Percentiles rank a stretch among this genome's conserved stretches.
Conservation (phyloP, 2,329 filamentous ascomycete species). For the Ceratocystis alfenasii region DNA sequence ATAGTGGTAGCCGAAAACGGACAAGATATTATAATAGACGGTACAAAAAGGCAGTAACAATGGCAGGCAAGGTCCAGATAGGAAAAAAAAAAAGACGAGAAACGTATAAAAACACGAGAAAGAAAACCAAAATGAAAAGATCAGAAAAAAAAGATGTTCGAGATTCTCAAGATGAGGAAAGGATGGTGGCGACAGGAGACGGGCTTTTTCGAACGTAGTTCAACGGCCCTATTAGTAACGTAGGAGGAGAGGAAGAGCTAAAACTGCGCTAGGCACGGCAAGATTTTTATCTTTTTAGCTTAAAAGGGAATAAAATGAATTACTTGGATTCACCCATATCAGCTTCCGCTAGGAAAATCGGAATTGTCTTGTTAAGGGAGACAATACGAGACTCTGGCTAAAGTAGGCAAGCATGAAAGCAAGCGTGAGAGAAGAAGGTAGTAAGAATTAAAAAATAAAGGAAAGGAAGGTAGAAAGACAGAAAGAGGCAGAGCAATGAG, state of each 20-base stretch:
- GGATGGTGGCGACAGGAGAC: constrained; percentile 4
- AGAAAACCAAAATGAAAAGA: not conserved
- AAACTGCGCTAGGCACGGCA: constrained; percentile 14
- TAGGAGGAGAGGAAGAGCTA: not conserved
- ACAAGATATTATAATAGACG: not conserved
- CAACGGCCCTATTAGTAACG: constrained; percentile 11
- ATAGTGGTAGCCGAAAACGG: too few relatives aligned
- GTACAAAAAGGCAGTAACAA: not conserved
- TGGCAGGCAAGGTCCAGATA: not conserved
- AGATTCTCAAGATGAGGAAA: not conserved
- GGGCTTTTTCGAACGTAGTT: constrained; percentile 8
- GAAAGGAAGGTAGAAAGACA: not conserved
- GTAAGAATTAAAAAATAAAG: not conserved
- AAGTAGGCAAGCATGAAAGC: not conserved
- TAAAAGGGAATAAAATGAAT: too few relatives aligned
- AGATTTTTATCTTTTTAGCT: not conserved
- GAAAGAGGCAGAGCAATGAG: not conserved
- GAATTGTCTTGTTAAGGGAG: too few relatives aligned
- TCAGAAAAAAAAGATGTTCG: not conserved
- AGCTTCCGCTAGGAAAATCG: too few relatives aligned
- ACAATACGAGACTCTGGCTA: too few relatives aligned
- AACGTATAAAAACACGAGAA: not conserved
- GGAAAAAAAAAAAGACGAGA: not conserved
- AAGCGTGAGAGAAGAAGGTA: not conserved
- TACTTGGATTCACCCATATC: too few relatives aligned